A percentile compares a stretch with the other conserved stretches of the same genome.
phyloP scores from a whole-genome alignment of 169 alveolate species.

The Perkinsus chesapeaki region DNA sequence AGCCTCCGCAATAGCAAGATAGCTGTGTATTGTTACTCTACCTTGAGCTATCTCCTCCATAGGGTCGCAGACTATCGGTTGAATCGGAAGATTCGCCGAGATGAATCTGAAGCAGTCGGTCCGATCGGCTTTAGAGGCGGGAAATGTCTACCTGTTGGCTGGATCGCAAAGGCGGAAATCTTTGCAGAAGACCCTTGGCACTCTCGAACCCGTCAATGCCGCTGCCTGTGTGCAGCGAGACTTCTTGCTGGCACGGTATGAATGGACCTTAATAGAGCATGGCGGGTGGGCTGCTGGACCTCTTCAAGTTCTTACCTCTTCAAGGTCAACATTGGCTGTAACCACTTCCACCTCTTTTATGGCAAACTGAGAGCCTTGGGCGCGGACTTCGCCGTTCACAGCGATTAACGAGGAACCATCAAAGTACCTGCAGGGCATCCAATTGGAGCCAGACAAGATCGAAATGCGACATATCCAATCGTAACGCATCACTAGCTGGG shows the following conservation, averaged over 20 bases:
- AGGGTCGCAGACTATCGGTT: constrained; percentile 3
- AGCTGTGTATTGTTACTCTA: not conserved
- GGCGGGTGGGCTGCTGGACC: not conserved
- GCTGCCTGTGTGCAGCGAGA: not conserved
- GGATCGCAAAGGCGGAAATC: not conserved
- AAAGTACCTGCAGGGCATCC: constrained; percentile 18
- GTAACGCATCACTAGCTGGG: no score
- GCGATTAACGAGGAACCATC: constrained; percentile 54
- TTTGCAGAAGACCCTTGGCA: constrained; percentile 10
- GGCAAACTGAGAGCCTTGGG: constrained; percentile 12
- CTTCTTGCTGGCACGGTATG: constrained; percentile 1
- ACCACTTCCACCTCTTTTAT: constrained; percentile 33
- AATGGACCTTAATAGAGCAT: not conserved
- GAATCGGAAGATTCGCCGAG: not conserved
- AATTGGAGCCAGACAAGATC: no score
- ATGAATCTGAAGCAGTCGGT: not conserved
- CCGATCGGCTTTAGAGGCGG: not conserved
- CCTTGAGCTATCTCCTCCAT: constrained; percentile 45
- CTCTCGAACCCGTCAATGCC: constrained; percentile 1
- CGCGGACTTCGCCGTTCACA: constrained; percentile 48
- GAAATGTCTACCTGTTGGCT: not conserved
- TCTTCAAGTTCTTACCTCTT: constrained; percentile 31
- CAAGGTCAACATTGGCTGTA: constrained; percentile 43
- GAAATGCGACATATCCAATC: no score
- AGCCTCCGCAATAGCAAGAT: constrained; percentile 32